These are phyloP conservation scores for Eucalyptus tenuipes DNA, from an alignment of 345 rosid genomes.

Conservation along the genomic window DNA sequence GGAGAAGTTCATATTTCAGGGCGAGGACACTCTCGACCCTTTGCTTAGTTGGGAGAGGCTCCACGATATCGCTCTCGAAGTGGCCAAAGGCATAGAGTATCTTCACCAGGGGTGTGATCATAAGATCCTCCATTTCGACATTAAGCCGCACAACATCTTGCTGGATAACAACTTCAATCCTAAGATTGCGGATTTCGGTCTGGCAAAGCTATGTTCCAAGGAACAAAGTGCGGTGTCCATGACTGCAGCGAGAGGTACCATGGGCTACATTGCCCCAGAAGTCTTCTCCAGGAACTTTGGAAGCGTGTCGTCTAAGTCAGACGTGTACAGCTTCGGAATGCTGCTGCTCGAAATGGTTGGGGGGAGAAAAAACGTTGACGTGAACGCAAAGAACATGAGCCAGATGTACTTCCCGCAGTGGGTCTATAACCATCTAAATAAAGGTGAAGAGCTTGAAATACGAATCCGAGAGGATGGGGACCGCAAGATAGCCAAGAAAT, in stretches of 20 bases:
- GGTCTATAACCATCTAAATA: background rate
- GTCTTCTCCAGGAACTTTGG: background rate
- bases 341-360: constrained; percentile 5
- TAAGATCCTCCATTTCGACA: constrained; percentile 13
- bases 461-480: background rate
- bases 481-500: constrained; percentile 1
- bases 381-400: background rate
- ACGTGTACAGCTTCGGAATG: constrained; percentile 14
- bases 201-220: constrained; percentile 5
- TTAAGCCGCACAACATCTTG: constrained; percentile 7
- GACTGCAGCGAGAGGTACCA: constrained; percentile 7
- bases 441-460: background rate
- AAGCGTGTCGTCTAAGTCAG: background rate
- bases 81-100: constrained; percentile 10
- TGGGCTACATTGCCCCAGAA: constrained; percentile 5
- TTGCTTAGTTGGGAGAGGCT: constrained; percentile 1
- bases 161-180: background rate
- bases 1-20: constrained; percentile 1
- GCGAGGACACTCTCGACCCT: background rate
- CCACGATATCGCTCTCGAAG: background rate
- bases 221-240: background rate
- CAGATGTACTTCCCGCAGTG: background rate
- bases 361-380: background rate
- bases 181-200: constrained; percentile 16
- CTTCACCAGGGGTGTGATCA: constrained; percentile 14